Conservation (phyloP, 2,329 filamentous ascomycete species). For the Sarocladiaceae sp. region DNA sequence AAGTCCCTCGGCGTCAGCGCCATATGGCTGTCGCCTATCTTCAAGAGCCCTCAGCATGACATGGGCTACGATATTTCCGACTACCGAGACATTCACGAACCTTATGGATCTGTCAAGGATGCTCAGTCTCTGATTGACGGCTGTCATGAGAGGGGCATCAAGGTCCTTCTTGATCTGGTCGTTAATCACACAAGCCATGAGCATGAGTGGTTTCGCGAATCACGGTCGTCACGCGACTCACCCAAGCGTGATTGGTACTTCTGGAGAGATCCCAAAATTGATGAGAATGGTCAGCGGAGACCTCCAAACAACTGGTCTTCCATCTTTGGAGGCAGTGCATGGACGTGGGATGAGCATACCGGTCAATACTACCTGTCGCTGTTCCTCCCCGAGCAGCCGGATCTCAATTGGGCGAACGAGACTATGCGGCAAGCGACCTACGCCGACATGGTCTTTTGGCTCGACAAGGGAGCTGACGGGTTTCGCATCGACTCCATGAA, state of each 20-base stretch:
- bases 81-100: conserved; percentile 59
- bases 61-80: conserved; percentile 69
- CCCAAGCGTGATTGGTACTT: conserved; percentile 64
- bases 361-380: conserved; percentile 70
- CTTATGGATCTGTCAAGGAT: conserved; percentile 64
- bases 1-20: conserved; percentile 57
- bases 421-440: conserved; percentile 64
- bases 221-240: conserved; percentile 52
- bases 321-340: conserved; percentile 46
- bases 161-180: conserved; percentile 68
- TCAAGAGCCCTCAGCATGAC: conserved; percentile 58
- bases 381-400: conserved; percentile 68
- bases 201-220: conserved; percentile 66
- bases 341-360: conserved; percentile 64
- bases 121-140: conserved; percentile 57
- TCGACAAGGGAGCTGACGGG: conserved; percentile 63
- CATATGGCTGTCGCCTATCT: conserved; percentile 65
- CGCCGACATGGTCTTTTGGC: conserved; percentile 69
- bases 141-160: conserved; percentile 59
- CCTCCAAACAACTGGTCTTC: conserved; percentile 65
- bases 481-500: conserved; percentile 70
- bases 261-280: conserved; percentile 42
- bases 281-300: conserved; percentile 52
- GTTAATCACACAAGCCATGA: conserved; percentile 70
- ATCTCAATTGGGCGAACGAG: conserved; percentile 74